These are phyloP conservation scores for Candida loeiensis DNA, from an alignment of 805 yeast species.

Conservation along the genomic window DNA sequence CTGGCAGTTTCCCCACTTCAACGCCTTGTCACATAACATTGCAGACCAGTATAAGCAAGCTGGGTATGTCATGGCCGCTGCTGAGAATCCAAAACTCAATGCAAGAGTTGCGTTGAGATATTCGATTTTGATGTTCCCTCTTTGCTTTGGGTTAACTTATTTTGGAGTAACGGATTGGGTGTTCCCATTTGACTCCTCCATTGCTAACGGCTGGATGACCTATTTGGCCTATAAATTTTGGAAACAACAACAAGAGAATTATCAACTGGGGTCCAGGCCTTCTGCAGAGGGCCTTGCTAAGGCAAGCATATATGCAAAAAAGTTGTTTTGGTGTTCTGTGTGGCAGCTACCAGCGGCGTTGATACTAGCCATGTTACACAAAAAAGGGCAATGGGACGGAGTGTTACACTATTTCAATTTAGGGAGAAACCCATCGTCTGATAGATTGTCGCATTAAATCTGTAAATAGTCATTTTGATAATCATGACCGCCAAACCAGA, in stretches of 20 bases:
- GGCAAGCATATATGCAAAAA: slow-evolving; percentile 72
- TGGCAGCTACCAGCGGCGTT: slow-evolving; percentile 90
- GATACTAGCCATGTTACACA: slow-evolving; percentile 89
- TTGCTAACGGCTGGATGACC: slow-evolving; percentile 83
- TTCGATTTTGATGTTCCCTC: slow-evolving; percentile 88
- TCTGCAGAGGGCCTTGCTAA: slow-evolving; percentile 53
- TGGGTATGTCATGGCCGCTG: slow-evolving; percentile 97
- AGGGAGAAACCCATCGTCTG: background rate
- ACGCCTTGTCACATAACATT: slow-evolving; percentile 83
- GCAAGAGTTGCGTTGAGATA: slow-evolving; percentile 92
- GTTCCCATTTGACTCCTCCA: slow-evolving; percentile 75
- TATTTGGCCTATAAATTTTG: slow-evolving; percentile 79
- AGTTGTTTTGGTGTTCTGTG: slow-evolving; percentile 90
- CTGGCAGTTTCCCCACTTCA: slow-evolving; percentile 99
- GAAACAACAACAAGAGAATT: slow-evolving; percentile 70
- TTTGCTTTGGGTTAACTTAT: slow-evolving; percentile 79
- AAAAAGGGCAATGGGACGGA: slow-evolving; percentile 90
- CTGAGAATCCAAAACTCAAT: slow-evolving; percentile 84
- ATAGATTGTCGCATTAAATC: slow-evolving; percentile 2
- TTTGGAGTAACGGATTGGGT: slow-evolving; percentile 78
- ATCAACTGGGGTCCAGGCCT: slow-evolving; percentile 41
- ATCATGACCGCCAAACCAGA: too few relatives aligned
- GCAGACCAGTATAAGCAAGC: slow-evolving; percentile 86
- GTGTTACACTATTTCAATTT: slow-evolving; percentile 25
- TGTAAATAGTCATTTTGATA: slow-evolving; percentile 3